These are phyloP conservation scores for Fusarium torulosum DNA, from an alignment of 2,329 filamentous ascomycete genomes.

Conservation along the genomic window DNA sequence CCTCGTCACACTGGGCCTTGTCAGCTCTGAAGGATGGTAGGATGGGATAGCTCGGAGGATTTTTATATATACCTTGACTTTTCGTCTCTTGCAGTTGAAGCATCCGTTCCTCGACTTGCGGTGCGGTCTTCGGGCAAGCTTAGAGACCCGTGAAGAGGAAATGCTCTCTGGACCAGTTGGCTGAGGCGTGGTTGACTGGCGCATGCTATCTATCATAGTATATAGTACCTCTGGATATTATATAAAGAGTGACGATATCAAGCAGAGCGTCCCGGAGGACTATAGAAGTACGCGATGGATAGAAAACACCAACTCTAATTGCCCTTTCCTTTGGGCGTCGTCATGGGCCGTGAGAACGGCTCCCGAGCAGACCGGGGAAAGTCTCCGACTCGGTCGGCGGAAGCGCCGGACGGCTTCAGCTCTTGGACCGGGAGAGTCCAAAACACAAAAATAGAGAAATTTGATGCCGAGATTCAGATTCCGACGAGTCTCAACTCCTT, in stretches of 20 bases:
- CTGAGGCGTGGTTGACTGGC: slow-evolving; percentile 44
- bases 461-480: slow-evolving; percentile 8
- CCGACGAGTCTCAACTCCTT: slow-evolving; percentile 13
- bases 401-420: slow-evolving; percentile 47
- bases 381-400: slow-evolving; percentile 39
- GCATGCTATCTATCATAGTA: slow-evolving; percentile 16
- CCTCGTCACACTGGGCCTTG: slow-evolving; percentile 49
- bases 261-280: slow-evolving; percentile 5
- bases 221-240: slow-evolving; percentile 12
- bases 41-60: slow-evolving; percentile 6
- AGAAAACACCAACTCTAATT: slow-evolving; percentile 27
- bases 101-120: slow-evolving; percentile 51
- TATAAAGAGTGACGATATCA: slow-evolving; percentile 8
- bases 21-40: slow-evolving; percentile 19
- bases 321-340: slow-evolving; percentile 19
- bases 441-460: slow-evolving; percentile 26
- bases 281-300: slow-evolving; percentile 6
- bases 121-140: slow-evolving; percentile 48
- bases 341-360: slow-evolving; percentile 30
- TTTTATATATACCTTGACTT: slow-evolving; percentile 47
- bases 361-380: slow-evolving; percentile 41
- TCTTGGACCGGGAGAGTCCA: slow-evolving; percentile 34
- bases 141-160: slow-evolving; percentile 44
- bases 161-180: slow-evolving; percentile 42
- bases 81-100: slow-evolving; percentile 51